Evolutionary conservation across 202 grass and related monocot species (phyloP).

Genomic region (Bolboschoenoplectus hybrid): DNA sequence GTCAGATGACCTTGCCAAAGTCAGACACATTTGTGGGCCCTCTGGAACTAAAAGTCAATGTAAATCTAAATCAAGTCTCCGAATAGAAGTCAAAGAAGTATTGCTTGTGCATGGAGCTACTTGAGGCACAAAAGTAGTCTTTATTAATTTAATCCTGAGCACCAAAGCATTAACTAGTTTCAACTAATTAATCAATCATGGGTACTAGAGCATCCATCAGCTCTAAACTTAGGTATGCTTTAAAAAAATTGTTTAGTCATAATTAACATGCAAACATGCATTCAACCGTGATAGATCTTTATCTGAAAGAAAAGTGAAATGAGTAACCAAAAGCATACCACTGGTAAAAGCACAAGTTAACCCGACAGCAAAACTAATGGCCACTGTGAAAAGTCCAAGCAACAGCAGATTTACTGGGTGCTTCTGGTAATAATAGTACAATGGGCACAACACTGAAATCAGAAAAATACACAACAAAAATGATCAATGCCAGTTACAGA

Average conservation of each 20-base stretch:
- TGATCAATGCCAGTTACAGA: not conserved
- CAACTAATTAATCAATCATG: not conserved
- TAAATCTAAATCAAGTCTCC: not conserved
- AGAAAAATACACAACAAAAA: not conserved
- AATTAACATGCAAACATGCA: not conserved
- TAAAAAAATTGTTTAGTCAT: not conserved
- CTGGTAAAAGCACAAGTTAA: constrained; percentile 85
- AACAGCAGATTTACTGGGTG: constrained; percentile 83
- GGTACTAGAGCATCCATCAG: not conserved
- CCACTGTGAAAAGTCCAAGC: constrained; percentile 65
- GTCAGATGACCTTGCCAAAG: not conserved
- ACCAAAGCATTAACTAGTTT: not conserved
- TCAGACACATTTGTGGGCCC: not conserved
- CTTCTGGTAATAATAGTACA: constrained; percentile 74
- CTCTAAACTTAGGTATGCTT: not conserved
- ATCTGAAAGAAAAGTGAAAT: not conserved
- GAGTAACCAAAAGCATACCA: constrained; percentile 35
- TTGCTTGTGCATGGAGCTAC: not conserved
- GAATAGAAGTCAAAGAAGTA: not conserved
- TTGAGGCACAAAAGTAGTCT: not conserved
- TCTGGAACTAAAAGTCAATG: not conserved
- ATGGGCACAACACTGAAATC: constrained; percentile 67
- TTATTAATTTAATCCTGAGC: not conserved
- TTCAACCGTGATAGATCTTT: not conserved
- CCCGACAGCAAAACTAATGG: constrained; percentile 83